Evolutionary conservation across 2,329 filamentous ascomycete species (phyloP).

Genomic region (Gaeumannomyces tritici): DNA sequence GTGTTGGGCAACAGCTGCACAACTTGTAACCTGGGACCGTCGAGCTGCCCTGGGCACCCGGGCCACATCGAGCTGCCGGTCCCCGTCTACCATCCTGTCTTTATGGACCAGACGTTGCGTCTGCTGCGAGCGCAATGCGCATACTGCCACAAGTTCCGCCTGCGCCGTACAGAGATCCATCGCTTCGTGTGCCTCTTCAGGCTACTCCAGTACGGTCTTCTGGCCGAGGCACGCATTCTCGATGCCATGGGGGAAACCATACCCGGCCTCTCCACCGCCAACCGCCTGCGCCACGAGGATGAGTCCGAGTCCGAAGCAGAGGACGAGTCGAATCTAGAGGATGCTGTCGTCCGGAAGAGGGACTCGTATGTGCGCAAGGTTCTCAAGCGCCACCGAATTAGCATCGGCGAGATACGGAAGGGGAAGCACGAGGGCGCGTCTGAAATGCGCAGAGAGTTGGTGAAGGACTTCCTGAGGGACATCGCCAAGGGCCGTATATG

Average conservation of each 20-base stretch:
- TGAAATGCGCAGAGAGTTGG: constrained; percentile 63
- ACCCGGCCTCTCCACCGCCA: constrained; percentile 30
- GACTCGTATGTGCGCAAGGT: constrained; percentile 63
- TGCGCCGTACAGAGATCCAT: constrained; percentile 68
- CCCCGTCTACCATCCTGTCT: constrained; percentile 91
- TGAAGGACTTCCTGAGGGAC: constrained; percentile 72
- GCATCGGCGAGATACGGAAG: constrained; percentile 38
- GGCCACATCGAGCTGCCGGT: constrained; percentile 93
- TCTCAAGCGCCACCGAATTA: constrained; percentile 50
- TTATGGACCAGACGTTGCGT: constrained; percentile 83
- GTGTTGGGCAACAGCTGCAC: constrained; percentile 55
- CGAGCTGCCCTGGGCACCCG: constrained; percentile 81
- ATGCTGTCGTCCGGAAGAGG: constrained; percentile 41
- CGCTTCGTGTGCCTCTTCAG: constrained; percentile 76
- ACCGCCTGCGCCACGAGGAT: constrained; percentile 32
- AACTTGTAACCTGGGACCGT: constrained; percentile 78
- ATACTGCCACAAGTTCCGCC: constrained; percentile 81
- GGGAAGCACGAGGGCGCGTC: constrained; percentile 77
- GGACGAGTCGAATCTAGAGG: constrained; percentile 46
- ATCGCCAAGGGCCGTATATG: constrained; percentile 65
- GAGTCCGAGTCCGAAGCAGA: constrained; percentile 42
- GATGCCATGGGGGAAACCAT: constrained; percentile 40
- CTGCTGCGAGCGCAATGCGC: constrained; percentile 80
- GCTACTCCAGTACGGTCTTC: constrained; percentile 73
- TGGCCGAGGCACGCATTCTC: constrained; percentile 56